Conservation (phyloP, 805 yeast species). For the Nadsonia fulvescens region DNA sequence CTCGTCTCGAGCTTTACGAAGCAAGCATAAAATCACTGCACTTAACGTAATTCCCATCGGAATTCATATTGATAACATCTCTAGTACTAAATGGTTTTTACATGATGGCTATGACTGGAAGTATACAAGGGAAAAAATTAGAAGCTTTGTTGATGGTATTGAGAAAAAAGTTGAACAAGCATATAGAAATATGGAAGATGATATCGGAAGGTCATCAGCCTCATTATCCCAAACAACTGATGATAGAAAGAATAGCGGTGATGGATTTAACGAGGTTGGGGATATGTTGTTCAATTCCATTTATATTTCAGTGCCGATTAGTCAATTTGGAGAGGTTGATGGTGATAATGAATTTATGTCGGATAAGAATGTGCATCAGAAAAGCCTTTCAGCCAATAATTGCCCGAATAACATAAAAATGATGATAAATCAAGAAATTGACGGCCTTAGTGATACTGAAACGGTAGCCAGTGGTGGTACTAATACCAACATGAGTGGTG, state of each 20-base stretch:
- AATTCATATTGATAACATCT: conserved; percentile 11
- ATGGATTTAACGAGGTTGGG: conserved; percentile 25
- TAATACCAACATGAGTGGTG: too few relatives aligned
- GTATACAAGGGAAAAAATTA: conserved; percentile 1
- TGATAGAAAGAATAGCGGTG: conserved; percentile 7
- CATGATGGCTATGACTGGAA: conserved; percentile 83
- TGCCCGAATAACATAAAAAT: too few relatives aligned
- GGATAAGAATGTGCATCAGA: too few relatives aligned
- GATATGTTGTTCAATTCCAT: conserved; percentile 68
- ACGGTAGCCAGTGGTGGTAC: too few relatives aligned
- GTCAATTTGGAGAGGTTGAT: too few relatives aligned
- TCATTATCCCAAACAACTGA: conserved; percentile 1
- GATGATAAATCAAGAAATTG: too few relatives aligned
- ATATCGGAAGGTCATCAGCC: conserved; percentile 1
- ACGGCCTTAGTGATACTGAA: too few relatives aligned
- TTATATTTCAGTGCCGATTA: conserved; percentile 41
- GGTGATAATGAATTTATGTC: too few relatives aligned
- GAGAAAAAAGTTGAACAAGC: conserved; percentile 30
- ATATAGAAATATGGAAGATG: conserved; percentile 9
- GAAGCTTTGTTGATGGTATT: conserved; percentile 19
- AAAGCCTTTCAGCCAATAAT: too few relatives aligned
- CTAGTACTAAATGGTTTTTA: conserved; percentile 22
- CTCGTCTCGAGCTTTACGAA: too few relatives aligned
- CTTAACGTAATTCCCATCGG: too few relatives aligned
- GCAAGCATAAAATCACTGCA: too few relatives aligned